Percentiles rank a stretch among this genome's conserved stretches.
Evolutionary conservation across 2,329 filamentous ascomycete genomes (phyloP).

Genomic region (Gliomastix tumulicola): DNA sequence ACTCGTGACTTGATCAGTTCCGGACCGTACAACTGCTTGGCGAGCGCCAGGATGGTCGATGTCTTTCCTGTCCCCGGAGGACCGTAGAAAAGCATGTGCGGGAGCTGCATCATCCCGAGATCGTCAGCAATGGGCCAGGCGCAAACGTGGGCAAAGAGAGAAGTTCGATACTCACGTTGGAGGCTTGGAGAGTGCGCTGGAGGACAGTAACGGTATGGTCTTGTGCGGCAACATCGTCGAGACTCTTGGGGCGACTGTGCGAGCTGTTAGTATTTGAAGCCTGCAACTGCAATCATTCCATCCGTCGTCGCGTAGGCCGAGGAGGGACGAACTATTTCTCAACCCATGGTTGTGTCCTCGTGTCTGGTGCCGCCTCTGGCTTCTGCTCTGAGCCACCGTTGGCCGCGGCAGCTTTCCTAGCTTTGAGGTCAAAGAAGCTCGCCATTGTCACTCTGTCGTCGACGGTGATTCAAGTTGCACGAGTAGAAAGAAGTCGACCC

Average conservation of each 20-base stretch:
- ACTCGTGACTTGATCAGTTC: constrained; percentile 89
- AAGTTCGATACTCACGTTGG: constrained; percentile 71
- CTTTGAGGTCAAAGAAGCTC: constrained; percentile 94
- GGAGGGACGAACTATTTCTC: constrained; percentile 91
- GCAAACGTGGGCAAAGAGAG: no score
- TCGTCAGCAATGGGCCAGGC: no score
- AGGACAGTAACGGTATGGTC: constrained; percentile 94
- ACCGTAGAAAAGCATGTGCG: constrained; percentile 99
- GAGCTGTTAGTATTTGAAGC: no score
- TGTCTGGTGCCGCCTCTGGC: constrained; percentile 50
- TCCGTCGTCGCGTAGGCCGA: no score
- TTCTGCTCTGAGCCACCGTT: constrained; percentile 58
- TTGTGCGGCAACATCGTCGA: constrained; percentile 93
- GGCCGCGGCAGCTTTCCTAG: constrained; percentile 70
- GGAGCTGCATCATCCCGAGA: constrained; percentile 55
- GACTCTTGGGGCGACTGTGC: constrained; percentile 90
- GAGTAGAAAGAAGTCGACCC: no score
- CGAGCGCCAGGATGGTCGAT: constrained; percentile 91
- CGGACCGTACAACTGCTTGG: constrained; percentile 94
- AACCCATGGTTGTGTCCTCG: constrained; percentile 82
- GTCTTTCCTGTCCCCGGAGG: constrained; percentile 98
- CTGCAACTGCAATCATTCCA: no score
- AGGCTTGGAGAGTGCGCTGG: constrained; percentile 85
- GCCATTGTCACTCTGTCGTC: constrained; percentile 58
- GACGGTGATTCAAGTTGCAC: background rate